Evolutionary conservation across 306 rosid genomes (phyloP), one percentile per base, ranked within the genome.

Genomic region (Abrus precatorius): DNA sequence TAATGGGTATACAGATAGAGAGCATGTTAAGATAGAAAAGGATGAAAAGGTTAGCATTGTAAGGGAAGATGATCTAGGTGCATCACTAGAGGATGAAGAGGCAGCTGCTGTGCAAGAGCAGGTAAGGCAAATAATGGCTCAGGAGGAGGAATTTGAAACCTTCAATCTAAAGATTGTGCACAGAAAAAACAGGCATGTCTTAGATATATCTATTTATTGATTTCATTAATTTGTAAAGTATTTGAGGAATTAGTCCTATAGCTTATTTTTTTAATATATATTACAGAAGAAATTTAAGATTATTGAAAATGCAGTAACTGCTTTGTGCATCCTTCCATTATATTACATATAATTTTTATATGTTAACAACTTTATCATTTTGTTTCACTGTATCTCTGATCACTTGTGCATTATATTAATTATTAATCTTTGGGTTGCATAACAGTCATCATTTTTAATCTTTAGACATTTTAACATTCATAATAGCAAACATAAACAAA

Each of bases 61-160:
- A 40, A 88, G 92, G 93, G 94, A 93, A 62, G 97, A 93, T 79
- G 97, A 96, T 80, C 47, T 91, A 3, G 97, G 82, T 52, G 87
- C 92, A 62, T 90, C 88, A 62, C 90, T 92, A 20, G 99, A 96
- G 71, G 99, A 96, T 70, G 99, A 96, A 83, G 99, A 96, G 86
- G 93, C 95, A 44, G 96, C 97, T 70, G 99, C 98, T 64, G 97
- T 96, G 77, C 99, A 96, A 88, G 99, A 93, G 91, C 99, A 96
- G 92, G 94, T 93, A 72, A 86, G 95, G 89, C 99, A 96, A 86
- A 90, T 96, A 89, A 90, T 88, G 88, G 93, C 91, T 49, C 99
- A 96, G 84, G 99, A 93, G 89, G 97, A 93, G 77, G 98, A 93
- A 84, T 96, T 96, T 87, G 98, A 96, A 81, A 92, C 97, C 78